Conservation (phyloP, 208 protist species). For the Acanthamoeba healyi region DNA sequence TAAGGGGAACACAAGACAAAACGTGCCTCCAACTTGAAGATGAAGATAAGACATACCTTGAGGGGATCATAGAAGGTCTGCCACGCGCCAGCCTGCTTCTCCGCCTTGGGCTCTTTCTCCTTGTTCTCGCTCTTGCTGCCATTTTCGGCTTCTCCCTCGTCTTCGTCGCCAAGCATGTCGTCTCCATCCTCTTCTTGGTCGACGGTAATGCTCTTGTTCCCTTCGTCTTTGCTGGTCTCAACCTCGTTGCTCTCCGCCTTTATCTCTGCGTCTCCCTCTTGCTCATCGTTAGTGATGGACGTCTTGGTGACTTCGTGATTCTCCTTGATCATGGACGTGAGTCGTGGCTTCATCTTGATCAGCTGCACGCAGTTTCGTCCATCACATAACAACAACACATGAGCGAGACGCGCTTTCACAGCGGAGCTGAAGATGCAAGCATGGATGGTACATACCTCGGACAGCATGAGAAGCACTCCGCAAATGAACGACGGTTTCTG, state of each 20-base stretch:
- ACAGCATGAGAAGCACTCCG: slow-evolving; percentile 81
- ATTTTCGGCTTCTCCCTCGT: slow-evolving; percentile 10
- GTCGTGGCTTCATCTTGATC: slow-evolving; percentile 62
- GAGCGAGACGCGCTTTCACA: no score
- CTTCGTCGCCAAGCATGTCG: slow-evolving; percentile 44
- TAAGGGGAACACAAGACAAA: no score
- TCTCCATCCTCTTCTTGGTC: neutral
- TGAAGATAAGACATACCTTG: no score
- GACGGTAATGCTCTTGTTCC: neutral
- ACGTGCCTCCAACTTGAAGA: no score
- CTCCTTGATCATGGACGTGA: slow-evolving; percentile 17
- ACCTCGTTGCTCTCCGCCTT: neutral
- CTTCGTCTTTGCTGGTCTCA: neutral
- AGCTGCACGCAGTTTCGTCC: slow-evolving; percentile 43
- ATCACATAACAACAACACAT: neutral
- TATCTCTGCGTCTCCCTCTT: neutral
- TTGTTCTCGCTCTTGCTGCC: neutral
- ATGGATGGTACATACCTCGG: slow-evolving; percentile 61
- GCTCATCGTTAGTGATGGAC: neutral
- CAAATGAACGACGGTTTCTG: slow-evolving; percentile 80
- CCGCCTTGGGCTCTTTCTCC: neutral
- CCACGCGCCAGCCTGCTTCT: slow-evolving; percentile 23
- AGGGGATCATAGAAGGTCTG: slow-evolving; percentile 24
- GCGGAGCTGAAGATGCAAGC: no score
- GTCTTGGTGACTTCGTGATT: slow-evolving; percentile 11